Evolutionary conservation across 108 stramenopile genomes (phyloP).

Genomic region (Epithemia pelagica): DNA sequence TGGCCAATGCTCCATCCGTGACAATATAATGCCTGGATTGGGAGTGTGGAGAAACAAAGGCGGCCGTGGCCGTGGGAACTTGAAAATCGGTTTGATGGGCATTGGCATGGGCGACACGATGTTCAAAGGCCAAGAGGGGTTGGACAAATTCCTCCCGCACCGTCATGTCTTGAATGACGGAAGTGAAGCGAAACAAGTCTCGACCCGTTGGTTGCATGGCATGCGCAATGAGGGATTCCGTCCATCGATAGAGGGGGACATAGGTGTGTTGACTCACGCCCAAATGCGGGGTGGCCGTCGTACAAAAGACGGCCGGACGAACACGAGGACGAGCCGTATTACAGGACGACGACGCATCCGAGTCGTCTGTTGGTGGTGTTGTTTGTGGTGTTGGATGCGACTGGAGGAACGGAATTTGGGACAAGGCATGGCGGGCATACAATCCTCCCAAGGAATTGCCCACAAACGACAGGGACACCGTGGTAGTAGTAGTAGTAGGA

Average conservation of each 20-base stretch:
- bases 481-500: not conserved
- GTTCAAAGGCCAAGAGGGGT: conserved; percentile 58
- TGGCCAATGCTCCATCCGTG: not conserved
- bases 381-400: conserved; percentile 30
- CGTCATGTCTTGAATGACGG: conserved; percentile 42
- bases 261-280: conserved; percentile 62
- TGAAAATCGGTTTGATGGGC: conserved; percentile 74
- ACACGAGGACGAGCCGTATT: conserved; percentile 20
- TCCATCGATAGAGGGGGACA: conserved; percentile 45
- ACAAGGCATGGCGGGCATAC: conserved; percentile 63
- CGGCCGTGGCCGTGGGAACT: conserved; percentile 73
- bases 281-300: conserved; percentile 74
- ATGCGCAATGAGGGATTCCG: conserved; percentile 43
- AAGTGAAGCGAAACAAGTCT: conserved; percentile 61
- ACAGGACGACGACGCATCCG: not conserved
- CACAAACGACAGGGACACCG: conserved; percentile 46
- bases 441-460: conserved; percentile 80
- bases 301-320: conserved; percentile 52
- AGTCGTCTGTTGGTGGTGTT: conserved; percentile 29
- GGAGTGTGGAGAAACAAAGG: conserved; percentile 39
- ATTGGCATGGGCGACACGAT: conserved; percentile 77
- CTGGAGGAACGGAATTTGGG: conserved; percentile 37
- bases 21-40: not conserved
- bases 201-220: conserved; percentile 39
- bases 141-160: conserved; percentile 29